Evolutionary conservation across 1,284 basidiomycete genomes (phyloP).

Genomic region (Austroboletus sp.): DNA sequence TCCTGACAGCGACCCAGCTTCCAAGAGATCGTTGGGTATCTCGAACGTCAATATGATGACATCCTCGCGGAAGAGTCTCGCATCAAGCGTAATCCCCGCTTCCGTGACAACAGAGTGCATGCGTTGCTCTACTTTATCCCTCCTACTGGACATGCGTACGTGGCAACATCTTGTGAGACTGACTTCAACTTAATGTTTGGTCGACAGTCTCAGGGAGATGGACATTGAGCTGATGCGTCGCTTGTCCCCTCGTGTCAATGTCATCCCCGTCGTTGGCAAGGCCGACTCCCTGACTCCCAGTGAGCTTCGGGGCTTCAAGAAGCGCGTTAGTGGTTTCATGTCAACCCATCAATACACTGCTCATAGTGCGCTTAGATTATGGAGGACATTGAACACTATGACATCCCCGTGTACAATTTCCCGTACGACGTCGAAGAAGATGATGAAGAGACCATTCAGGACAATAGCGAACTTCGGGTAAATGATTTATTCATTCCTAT

Average conservation of each 20-base stretch:
- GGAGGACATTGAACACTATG: conserved; percentile 99
- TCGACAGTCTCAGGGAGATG: conserved; percentile 83
- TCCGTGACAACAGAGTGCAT: conserved; percentile 95
- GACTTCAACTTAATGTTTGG: neutral
- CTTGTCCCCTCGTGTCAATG: conserved; percentile 93
- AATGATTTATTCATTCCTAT: conserved; percentile 18
- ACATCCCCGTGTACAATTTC: conserved; percentile 99
- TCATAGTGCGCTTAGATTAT: conserved; percentile 62
- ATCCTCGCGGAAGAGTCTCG: conserved; percentile 97
- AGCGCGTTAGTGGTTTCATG: conserved; percentile 58
- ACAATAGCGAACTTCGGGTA: conserved; percentile 91
- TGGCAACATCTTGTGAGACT: conserved; percentile 12
- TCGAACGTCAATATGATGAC: conserved; percentile 99
- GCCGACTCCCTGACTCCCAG: conserved; percentile 89
- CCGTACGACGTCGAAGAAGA: conserved; percentile 98
- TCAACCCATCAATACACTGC: neutral
- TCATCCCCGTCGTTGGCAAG: conserved; percentile 98
- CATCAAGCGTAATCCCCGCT: conserved; percentile 99
- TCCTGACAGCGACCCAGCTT: conserved; percentile 50
- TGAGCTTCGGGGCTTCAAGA: conserved; percentile 93
- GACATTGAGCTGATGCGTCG: conserved; percentile 98
- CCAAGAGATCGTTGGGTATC: conserved; percentile 92
- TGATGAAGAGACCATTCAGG: conserved; percentile 96
- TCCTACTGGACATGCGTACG: conserved; percentile 75
- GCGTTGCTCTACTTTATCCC: conserved; percentile 98